Evolutionary conservation across 768 basidiomycete genomes (phyloP), one percentile per base, ranked within the genome.

Genomic region (Naganishia randhawae): DNA sequence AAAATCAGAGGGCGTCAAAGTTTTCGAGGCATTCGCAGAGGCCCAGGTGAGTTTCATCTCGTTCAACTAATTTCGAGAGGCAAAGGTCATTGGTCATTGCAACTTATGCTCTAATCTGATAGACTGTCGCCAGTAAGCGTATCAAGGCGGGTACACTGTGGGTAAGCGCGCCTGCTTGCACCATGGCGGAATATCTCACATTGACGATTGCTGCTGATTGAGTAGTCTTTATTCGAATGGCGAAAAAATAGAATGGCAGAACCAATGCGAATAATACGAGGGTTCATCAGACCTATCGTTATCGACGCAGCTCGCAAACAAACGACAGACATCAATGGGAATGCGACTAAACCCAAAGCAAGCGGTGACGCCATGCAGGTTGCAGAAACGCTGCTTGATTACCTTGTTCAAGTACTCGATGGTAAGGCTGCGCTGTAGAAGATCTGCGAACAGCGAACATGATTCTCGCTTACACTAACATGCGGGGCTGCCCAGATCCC

Each of bases 131-230:
- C 7, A 72, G 72, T 5, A 53, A 55, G n/a, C 67, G 77, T 29
- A 70, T 78, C 42, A 77, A 77, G 66, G 75, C 77, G 25, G 77
- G 77, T 10, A 75, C 72, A 19, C 35, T 73, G 10, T 78, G 77
- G 77, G 76, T 76, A 35, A 67, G 75, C 53, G 27, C 51, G 17
- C 29, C 50, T 29, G 3, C 25, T 51, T 50, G 39, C n/a, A n/a
- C n/a, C n/a, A n/a, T n/a, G n/a, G n/a, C n/a, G n/a, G n/a, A n/a
- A n/a, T n/a, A n/a, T n/a, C n/a, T n/a, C n/a, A n/a, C n/a, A n/a
- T n/a, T n/a, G n/a, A n/a, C n/a, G n/a, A n/a, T n/a, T n/a, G n/a
- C n/a, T n/a, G n/a, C n/a, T n/a, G n/a, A n/a, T n/a, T n/a, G n/a
- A 11, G 11, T 35, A 77, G 77, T 73, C 74, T 1, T 69, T 78